A percentile compares a stretch with the other conserved stretches of the same genome.
These are phyloP conservation scores for Teratosphaeria pseudoeucalypti DNA, from an alignment of 2,329 filamentous ascomycete species.

Conservation along the genomic window DNA sequence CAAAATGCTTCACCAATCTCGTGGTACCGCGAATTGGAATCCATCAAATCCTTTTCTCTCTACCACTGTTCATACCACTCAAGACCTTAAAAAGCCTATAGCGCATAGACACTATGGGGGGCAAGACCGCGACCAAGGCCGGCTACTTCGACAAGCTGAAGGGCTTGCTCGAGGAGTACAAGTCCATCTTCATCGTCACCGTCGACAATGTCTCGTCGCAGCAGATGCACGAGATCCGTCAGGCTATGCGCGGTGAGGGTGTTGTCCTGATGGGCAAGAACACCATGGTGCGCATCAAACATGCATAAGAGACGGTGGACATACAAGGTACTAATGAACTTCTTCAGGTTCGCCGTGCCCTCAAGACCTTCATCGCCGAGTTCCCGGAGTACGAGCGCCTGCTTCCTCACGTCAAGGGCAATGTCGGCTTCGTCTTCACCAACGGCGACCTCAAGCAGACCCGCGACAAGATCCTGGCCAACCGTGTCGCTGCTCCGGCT, in stretches of 20 bases:
- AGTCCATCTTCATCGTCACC: slow-evolving; percentile 77
- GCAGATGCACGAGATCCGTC: slow-evolving; percentile 99
- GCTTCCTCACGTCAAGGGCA: slow-evolving; percentile 90
- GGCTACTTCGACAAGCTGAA: slow-evolving; percentile 99
- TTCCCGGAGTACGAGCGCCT: slow-evolving; percentile 97
- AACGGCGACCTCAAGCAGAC: slow-evolving; percentile 85
- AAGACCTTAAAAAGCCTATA: slow-evolving; percentile 26
- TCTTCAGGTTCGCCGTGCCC: slow-evolving; percentile 75
- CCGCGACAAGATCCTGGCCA: slow-evolving; percentile 88
- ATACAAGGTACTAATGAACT: slow-evolving; percentile 3
- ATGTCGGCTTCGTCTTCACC: slow-evolving; percentile 99
- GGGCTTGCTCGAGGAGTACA: slow-evolving; percentile 89
- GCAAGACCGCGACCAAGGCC: slow-evolving; percentile 85
- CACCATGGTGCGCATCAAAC: slow-evolving; percentile 71
- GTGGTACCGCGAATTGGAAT: neutral
- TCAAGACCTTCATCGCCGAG: slow-evolving; percentile 87
- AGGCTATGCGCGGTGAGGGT: slow-evolving; percentile 77
- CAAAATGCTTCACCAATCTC: neutral
- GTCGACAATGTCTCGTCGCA: slow-evolving; percentile 98
- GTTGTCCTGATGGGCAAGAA: slow-evolving; percentile 99
- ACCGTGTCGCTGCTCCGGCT: slow-evolving; percentile 95
- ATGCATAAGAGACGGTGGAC: neutral
- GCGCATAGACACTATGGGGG: slow-evolving; percentile 29
- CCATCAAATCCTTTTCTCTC: neutral
- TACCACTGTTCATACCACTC: neutral